These are phyloP conservation scores for Murraya paniculata DNA, from an alignment of 345 rosid genomes.

Conservation along the genomic window DNA sequence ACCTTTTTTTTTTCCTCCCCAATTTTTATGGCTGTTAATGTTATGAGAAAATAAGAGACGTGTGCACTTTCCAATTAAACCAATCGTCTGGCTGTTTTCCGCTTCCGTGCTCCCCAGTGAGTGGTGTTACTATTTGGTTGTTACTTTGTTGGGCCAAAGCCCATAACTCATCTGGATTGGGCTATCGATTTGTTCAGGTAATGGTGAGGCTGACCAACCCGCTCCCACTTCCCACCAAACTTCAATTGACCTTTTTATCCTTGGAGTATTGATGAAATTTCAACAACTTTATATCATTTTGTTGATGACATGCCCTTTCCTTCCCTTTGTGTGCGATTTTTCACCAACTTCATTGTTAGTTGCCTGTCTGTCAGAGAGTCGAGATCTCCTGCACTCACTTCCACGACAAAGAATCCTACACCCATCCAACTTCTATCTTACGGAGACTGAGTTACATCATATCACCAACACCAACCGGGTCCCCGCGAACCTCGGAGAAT, in stretches of 20 bases:
- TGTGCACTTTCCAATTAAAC: conserved; percentile 3
- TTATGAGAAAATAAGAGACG: not conserved
- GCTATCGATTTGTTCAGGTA: no score
- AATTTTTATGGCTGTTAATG: conserved; percentile 8
- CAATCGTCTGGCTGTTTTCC: not conserved
- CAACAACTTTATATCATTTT: no score
- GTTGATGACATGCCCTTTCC: no score
- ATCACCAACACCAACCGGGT: not conserved
- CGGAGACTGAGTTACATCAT: not conserved
- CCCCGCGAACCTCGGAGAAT: not conserved
- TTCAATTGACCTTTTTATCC: no score
- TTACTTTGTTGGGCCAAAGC: not conserved
- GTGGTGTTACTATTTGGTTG: no score
- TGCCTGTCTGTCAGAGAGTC: not conserved
- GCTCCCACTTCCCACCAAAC: no score
- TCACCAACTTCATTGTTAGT: not conserved
- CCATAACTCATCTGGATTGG: not conserved
- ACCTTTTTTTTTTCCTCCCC: not conserved
- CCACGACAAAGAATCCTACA: not conserved
- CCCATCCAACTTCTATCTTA: not conserved
- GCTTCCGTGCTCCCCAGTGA: not conserved
- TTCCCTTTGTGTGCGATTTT: not conserved
- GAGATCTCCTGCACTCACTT: not conserved
- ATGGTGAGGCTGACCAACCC: no score
- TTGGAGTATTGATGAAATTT: no score